Evolutionary conservation across 108 stramenopile species (phyloP).

Genomic region (Cyclotella distinguenda): DNA sequence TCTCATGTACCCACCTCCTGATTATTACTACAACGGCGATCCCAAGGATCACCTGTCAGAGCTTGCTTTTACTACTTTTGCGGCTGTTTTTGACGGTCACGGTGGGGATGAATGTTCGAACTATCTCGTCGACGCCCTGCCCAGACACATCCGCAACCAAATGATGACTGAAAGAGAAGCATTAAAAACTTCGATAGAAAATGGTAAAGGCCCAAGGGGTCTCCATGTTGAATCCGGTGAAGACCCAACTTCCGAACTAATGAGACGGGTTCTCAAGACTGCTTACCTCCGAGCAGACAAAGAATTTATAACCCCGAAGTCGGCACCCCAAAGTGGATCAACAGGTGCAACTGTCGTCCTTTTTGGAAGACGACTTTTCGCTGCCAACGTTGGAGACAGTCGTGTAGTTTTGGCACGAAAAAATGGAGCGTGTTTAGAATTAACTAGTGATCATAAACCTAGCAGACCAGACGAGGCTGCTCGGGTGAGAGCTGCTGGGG

Average conservation of each 20-base stretch:
- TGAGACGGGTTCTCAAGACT: conserved; percentile 84
- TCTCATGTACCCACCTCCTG: conserved; percentile 77
- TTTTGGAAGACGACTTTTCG: conserved; percentile 88
- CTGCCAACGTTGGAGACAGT: conserved; percentile 96
- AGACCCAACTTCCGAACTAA: conserved; percentile 86
- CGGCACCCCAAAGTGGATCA: conserved; percentile 89
- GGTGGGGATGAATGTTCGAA: conserved; percentile 94
- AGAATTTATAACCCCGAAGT: conserved; percentile 88
- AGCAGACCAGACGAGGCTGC: conserved; percentile 93
- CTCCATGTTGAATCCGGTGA: conserved; percentile 74
- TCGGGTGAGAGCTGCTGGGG: conserved; percentile 91
- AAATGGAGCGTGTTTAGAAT: conserved; percentile 86
- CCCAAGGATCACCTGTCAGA: conserved; percentile 77
- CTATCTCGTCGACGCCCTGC: conserved; percentile 86
- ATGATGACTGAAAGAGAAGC: conserved; percentile 78
- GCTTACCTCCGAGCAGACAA: conserved; percentile 91
- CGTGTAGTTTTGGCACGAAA: conserved; percentile 89
- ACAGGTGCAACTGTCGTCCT: conserved; percentile 92
- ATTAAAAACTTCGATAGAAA: conserved; percentile 74
- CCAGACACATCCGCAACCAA: conserved; percentile 74
- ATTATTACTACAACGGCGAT: conserved; percentile 83
- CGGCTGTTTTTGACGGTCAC: conserved; percentile 97
- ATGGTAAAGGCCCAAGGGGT: conserved; percentile 57
- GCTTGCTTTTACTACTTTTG: conserved; percentile 89
- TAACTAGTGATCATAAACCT: conserved; percentile 97